Evolutionary conservation across 495 filamentous ascomycete genomes (phyloP).

Genomic region (Glutinoglossum americanum): DNA sequence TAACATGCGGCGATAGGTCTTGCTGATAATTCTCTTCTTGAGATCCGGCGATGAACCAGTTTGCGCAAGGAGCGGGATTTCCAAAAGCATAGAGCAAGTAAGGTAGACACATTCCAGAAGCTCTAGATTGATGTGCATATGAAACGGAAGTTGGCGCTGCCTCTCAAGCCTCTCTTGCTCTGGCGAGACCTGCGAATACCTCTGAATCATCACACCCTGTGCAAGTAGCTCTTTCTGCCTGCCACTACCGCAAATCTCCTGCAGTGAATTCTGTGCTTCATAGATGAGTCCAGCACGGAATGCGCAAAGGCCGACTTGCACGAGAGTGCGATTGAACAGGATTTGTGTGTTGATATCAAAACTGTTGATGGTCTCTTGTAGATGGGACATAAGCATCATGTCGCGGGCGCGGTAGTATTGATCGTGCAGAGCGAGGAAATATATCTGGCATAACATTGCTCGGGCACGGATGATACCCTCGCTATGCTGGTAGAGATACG

Average conservation of each 20-base stretch:
- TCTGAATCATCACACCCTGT: constrained; percentile 93
- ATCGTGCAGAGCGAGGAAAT: constrained; percentile 92
- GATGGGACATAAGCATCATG: constrained; percentile 99
- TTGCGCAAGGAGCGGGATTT: constrained; percentile 92
- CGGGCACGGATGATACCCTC: constrained; percentile 89
- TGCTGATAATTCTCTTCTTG: constrained; percentile 95
- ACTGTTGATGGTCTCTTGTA: constrained; percentile 84
- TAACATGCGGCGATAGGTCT: constrained; percentile 96
- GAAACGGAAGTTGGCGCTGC: constrained; percentile 92
- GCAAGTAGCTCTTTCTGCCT: constrained; percentile 94
- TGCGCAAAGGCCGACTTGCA: constrained; percentile 93
- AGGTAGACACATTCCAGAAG: constrained; percentile 96
- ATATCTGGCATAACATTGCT: constrained; percentile 95
- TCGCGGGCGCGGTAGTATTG: constrained; percentile 94
- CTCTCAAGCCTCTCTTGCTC: constrained; percentile 94
- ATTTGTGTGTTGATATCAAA: constrained; percentile 96
- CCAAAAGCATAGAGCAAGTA: constrained; percentile 94
- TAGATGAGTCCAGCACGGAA: constrained; percentile 95
- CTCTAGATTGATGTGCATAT: constrained; percentile 99
- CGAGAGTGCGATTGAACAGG: constrained; percentile 92
- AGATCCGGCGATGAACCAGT: constrained; percentile 89
- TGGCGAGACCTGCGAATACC: constrained; percentile 81
- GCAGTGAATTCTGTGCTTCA: constrained; percentile 86
- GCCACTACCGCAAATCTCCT: constrained; percentile 93
- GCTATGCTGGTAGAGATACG: constrained; percentile 81